Evolutionary conservation across 2,329 filamentous ascomycete species (phyloP).

Genomic region (Exutisphaerella laricina): DNA sequence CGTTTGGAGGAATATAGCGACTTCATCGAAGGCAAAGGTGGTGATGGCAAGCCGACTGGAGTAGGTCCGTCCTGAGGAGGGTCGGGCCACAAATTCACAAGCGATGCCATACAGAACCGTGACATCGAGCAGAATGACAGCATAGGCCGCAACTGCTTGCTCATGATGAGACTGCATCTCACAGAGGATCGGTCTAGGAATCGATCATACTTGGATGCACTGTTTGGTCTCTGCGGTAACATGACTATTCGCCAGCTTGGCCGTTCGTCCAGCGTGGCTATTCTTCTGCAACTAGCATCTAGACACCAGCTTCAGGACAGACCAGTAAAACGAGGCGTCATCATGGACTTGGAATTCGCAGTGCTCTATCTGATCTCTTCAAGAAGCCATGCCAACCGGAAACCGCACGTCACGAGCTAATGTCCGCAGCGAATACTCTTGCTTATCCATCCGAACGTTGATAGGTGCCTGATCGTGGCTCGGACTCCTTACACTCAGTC

Average conservation of each 20-base stretch:
- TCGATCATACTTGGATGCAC: too few relatives aligned
- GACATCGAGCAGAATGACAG: background rate
- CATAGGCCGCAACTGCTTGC: too few relatives aligned
- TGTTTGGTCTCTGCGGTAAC: too few relatives aligned
- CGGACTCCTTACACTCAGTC: constrained; percentile 8
- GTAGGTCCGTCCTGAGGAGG: background rate
- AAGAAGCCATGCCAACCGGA: constrained; percentile 6
- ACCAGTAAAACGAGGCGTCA: too few relatives aligned
- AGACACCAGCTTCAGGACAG: too few relatives aligned
- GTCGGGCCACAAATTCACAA: background rate
- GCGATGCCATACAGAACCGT: background rate
- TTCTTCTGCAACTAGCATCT: too few relatives aligned
- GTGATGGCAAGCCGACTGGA: background rate
- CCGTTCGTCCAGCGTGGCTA: too few relatives aligned
- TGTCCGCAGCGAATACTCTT: constrained; percentile 9
- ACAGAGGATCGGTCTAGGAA: too few relatives aligned
- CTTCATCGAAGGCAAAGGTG: constrained; percentile 20
- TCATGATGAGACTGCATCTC: too few relatives aligned
- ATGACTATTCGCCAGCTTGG: too few relatives aligned
- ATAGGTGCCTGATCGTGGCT: constrained; percentile 1
- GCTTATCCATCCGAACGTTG: constrained; percentile 6
- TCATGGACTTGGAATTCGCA: too few relatives aligned
- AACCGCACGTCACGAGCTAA: constrained; percentile 1
- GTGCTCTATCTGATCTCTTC: too few relatives aligned
- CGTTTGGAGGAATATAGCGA: constrained; percentile 24